A percentile compares a stretch with the other conserved stretches of the same genome.
Evolutionary conservation across 2,329 filamentous ascomycete genomes (phyloP).

Genomic region (Fusarium globosum): DNA sequence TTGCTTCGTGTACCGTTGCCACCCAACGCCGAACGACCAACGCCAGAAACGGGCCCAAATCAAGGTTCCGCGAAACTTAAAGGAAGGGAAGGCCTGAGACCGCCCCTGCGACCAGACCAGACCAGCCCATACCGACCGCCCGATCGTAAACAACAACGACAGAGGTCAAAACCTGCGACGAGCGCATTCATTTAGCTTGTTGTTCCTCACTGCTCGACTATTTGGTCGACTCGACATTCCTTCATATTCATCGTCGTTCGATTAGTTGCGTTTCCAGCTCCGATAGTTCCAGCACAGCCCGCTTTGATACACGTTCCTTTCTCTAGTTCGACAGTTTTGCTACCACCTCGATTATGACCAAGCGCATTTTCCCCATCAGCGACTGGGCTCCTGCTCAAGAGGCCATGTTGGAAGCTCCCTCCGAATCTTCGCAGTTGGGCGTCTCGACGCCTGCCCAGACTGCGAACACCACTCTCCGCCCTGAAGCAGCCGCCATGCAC

Average conservation of each 20-base stretch:
- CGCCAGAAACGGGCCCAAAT: conserved; percentile 3
- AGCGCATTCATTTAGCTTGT: conserved; percentile 10
- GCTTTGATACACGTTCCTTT: conserved; percentile 9
- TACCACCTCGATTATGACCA: conserved; percentile 45
- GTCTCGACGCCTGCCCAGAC: conserved; percentile 15
- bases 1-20: conserved; percentile 16
- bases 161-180: background rate
- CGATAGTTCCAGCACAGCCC: conserved; percentile 1
- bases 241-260: background rate
- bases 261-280: background rate
- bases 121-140: background rate
- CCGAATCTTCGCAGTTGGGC: conserved; percentile 33
- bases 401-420: conserved; percentile 47
- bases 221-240: conserved; percentile 7
- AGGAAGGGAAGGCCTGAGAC: conserved; percentile 17
- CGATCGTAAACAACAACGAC: conserved; percentile 27
- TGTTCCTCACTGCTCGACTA: background rate
- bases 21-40: conserved; percentile 10
- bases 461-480: background rate
- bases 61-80: conserved; percentile 15
- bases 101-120: conserved; percentile 21
- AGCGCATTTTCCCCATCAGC: conserved; percentile 53
- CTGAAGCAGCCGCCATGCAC: conserved; percentile 15
- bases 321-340: background rate
- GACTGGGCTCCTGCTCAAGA: conserved; percentile 59